Evolutionary conservation across 2,329 filamentous ascomycete genomes (phyloP).

Genomic region (Exophiala viscosa): DNA sequence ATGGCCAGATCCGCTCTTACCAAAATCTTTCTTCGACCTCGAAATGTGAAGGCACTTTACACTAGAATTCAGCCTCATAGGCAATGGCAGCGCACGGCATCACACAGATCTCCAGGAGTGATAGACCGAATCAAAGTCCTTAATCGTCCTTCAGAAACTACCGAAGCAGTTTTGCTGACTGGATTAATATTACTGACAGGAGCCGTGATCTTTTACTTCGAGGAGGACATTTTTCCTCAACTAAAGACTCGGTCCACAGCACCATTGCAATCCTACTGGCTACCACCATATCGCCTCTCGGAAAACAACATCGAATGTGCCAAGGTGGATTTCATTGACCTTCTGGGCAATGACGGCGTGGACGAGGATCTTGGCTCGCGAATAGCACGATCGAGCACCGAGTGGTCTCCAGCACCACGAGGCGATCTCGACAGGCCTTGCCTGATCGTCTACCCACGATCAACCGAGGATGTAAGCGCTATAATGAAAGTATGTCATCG

Average conservation of each 20-base stretch:
- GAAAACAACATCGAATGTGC: background rate
- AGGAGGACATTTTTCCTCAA: too few species aligned
- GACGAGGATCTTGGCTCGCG: slow-evolving; percentile 62
- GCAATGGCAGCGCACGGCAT: too few species aligned
- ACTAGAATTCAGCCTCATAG: too few species aligned
- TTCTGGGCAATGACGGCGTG: slow-evolving; percentile 27
- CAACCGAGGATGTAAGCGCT: slow-evolving; percentile 61
- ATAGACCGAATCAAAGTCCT: too few species aligned
- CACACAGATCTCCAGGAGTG: too few species aligned
- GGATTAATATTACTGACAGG: too few species aligned
- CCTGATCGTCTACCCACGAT: slow-evolving; percentile 42
- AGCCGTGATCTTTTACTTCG: background rate
- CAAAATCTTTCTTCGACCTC: too few species aligned
- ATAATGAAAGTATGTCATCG: slow-evolving; percentile 71
- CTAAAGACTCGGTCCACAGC: too few species aligned
- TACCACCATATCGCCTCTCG: background rate
- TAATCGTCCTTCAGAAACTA: too few species aligned
- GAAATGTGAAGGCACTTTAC: too few species aligned
- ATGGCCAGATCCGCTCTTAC: too few species aligned
- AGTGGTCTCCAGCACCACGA: slow-evolving; percentile 5
- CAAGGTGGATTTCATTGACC: background rate
- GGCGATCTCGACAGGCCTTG: slow-evolving; percentile 4
- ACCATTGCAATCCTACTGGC: background rate
- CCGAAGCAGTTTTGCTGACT: too few species aligned
- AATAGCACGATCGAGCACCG: slow-evolving; percentile 54